Percentiles rank a stretch among this genome's conserved stretches.
phyloP scores from a whole-genome alignment of 2,329 filamentous ascomycete genomes.

The Chrysoporthe cubensis region DNA sequence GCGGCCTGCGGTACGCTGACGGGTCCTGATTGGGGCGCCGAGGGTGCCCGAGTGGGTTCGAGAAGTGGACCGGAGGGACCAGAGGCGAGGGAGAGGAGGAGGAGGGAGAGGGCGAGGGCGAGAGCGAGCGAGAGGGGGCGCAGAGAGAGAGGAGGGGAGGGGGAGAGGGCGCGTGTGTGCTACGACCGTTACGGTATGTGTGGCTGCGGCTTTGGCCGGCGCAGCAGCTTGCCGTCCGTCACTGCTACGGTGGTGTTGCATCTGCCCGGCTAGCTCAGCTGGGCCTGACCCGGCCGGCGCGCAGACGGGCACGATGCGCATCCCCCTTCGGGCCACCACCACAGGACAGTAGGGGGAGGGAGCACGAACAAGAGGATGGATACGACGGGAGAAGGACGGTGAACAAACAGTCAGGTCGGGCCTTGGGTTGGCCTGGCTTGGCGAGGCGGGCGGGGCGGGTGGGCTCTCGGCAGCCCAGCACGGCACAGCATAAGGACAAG shows the following conservation, averaged over 20 bases:
- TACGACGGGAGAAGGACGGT: not conserved
- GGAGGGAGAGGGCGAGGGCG: not conserved
- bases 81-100: not conserved
- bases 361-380: not conserved
- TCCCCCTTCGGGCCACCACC: too few species aligned
- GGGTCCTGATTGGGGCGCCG: not conserved
- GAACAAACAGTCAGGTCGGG: not conserved
- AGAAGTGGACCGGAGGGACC: not conserved
- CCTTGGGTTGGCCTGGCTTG: too few species aligned
- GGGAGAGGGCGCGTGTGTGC: not conserved
- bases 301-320: too few species aligned
- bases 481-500: not conserved
- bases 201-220: slow-evolving; percentile 23
- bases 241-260: slow-evolving; percentile 4
- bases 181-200: slow-evolving; percentile 12
- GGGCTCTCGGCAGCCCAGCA: not conserved
- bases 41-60: slow-evolving; percentile 2
- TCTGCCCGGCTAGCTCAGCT: not conserved
- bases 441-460: too few species aligned
- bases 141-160: not conserved
- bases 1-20: not conserved
- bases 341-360: too few species aligned
- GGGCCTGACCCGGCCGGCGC: not conserved
- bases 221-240: slow-evolving; percentile 4
- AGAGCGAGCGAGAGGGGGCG: not conserved